Base-by-base conservation (phyloP, 345 rosid species). In the Eucalyptus microcorys region DNA sequence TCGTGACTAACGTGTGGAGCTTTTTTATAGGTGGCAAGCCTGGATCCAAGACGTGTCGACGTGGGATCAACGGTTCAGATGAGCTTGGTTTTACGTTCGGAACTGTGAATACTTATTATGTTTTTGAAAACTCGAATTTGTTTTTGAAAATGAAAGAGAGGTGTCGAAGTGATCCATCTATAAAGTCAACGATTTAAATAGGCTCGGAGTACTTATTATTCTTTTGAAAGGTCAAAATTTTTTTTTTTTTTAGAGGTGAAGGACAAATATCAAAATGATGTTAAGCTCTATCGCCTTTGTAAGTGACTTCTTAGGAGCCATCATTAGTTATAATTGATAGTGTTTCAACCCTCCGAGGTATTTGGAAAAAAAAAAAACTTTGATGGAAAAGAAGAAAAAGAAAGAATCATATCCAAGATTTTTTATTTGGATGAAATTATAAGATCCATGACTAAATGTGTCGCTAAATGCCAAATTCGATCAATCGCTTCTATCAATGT, bases 31-130 rank as follows among this genome's bases (percentile, higher is more conserved):
- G 7, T 5, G 27, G 45, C 81, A 19, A 71, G 5, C 4, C 22
- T 3, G 4, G 37, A 68, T 15, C 42, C 22, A 4, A 2, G 22
- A 8, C 22, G 11, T 32, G 5, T 8, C 11, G 0, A 5, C 2
- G 10, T 15, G n/a, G 1, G 45, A 71, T 71, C 81, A 8, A 71
- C 8, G 81, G 45, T 37, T 71, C 2, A 21, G 45, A 71, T 71
- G 81, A 0, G 14, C 8, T 71, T 42, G 43, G 7, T 7, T 64
- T 30, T 15, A 14, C 5, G 19, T 24, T 26, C 14, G 7, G 1
- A 26, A 55, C 0, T 26, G 7, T 26, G n/a, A 0, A 26, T 26
- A 55, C 6, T 4, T 55, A 50, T 50, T 50, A 26, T 4, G 3
- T 55, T 55, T 55, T 55, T 55, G 1, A 24, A 55, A 55, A 10